These are phyloP conservation scores for Sungouiozyma ichnusensis DNA, from an alignment of 805 yeast genomes.

Conservation along the genomic window DNA sequence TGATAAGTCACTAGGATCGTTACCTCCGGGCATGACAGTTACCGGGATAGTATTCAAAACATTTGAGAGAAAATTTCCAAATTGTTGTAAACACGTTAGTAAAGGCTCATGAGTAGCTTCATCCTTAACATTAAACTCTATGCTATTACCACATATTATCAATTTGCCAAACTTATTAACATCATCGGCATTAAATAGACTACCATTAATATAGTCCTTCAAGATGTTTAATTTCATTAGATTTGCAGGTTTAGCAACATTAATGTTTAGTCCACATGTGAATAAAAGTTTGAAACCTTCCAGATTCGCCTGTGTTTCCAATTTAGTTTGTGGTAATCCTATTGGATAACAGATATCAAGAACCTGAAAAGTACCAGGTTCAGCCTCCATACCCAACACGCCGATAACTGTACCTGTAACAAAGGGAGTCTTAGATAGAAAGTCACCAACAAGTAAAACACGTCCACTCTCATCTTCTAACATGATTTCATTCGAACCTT, in stretches of 20 bases:
- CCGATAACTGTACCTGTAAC: constrained; percentile 91
- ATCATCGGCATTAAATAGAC: constrained; percentile 37
- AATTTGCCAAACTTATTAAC: constrained; percentile 35
- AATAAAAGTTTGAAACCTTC: constrained; percentile 44
- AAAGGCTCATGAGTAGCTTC: constrained; percentile 37
- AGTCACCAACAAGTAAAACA: constrained; percentile 54
- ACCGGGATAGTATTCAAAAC: constrained; percentile 54
- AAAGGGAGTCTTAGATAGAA: constrained; percentile 44
- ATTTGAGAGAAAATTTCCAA: constrained; percentile 52
- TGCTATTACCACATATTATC: constrained; percentile 66
- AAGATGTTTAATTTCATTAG: constrained; percentile 45
- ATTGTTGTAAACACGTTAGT: constrained; percentile 40
- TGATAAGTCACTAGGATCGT: constrained; percentile 76
- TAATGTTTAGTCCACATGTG: constrained; percentile 64
- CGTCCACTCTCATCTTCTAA: constrained; percentile 92
- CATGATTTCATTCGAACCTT: constrained; percentile 48
- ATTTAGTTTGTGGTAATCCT: constrained; percentile 41
- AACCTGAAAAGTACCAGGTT: constrained; percentile 74
- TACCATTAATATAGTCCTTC: constrained; percentile 64
- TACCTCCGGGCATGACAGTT: constrained; percentile 71
- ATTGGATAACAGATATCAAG: constrained; percentile 71
- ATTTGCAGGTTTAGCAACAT: constrained; percentile 33
- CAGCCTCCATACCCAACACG: constrained; percentile 73
- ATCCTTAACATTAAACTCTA: constrained; percentile 28
- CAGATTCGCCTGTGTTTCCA: constrained; percentile 6